phyloP scores from a whole-genome alignment of 139 green algal genomes.

The Coelastrella sp. region DNA sequence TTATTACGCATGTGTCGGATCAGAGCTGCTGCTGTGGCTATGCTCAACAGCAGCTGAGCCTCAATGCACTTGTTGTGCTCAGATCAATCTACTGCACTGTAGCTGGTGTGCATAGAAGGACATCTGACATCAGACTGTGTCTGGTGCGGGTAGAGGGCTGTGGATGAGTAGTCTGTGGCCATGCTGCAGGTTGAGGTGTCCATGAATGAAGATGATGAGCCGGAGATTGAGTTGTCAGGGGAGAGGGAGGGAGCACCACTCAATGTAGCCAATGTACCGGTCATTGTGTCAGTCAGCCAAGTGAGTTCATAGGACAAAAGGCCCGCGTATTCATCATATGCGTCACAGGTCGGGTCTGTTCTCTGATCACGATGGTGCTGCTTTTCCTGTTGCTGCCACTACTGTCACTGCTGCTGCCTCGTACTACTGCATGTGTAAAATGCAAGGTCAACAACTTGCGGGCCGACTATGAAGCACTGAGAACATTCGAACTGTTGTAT shows the following conservation, averaged over 20 bases:
- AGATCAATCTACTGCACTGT: too few relatives aligned
- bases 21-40: too few relatives aligned
- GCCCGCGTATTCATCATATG: too few relatives aligned
- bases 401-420: neutral
- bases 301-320: slow-evolving; percentile 36
- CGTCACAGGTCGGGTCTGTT: too few relatives aligned
- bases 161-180: neutral
- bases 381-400: neutral
- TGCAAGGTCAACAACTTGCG: too few relatives aligned
- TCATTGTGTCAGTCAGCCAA: slow-evolving; percentile 73
- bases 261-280: slow-evolving; percentile 62
- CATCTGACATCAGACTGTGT: too few relatives aligned
- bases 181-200: slow-evolving; percentile 47
- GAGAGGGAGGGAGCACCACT: slow-evolving; percentile 63
- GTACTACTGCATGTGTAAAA: too few relatives aligned
- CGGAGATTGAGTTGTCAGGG: slow-evolving; percentile 85
- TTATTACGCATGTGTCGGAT: too few relatives aligned
- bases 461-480: too few relatives aligned
- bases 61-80: neutral
- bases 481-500: too few relatives aligned
- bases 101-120: too few relatives aligned
- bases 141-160: neutral
- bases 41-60: neutral
- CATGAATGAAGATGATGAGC: slow-evolving; percentile 51
- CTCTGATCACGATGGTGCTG: neutral